A percentile compares a stretch with the other conserved stretches of the same genome.
phyloP scores from a whole-genome alignment of 768 basidiomycete genomes.

The Phaeotremella fagi region DNA sequence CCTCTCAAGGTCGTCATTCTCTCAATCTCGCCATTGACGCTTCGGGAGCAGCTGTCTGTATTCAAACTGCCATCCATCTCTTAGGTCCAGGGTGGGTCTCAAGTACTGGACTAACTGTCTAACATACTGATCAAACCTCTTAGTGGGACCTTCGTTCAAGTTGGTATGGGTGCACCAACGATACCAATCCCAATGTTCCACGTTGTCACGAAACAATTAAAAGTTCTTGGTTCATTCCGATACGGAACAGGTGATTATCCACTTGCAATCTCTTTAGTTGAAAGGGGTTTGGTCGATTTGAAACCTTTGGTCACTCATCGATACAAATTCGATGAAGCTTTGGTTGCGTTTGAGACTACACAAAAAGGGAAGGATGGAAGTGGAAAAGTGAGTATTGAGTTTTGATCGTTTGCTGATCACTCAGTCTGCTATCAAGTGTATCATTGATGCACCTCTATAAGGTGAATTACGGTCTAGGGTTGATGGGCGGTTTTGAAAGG shows the following conservation, averaged over 20 bases:
- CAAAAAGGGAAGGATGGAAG: slow-evolving; percentile 71
- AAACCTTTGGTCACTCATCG: slow-evolving; percentile 85
- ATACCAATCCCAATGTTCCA: slow-evolving; percentile 65
- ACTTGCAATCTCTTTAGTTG: slow-evolving; percentile 74
- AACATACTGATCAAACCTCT: not conserved
- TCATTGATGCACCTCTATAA: not conserved
- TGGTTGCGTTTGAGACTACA: slow-evolving; percentile 73
- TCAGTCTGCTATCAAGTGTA: slow-evolving; percentile 2
- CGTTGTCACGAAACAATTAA: slow-evolving; percentile 73
- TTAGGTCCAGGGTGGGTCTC: slow-evolving; percentile 57
- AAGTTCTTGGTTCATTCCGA: slow-evolving; percentile 81
- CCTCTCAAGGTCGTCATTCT: slow-evolving; percentile 63
- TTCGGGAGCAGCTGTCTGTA: slow-evolving; percentile 84
- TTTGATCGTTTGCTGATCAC: not conserved
- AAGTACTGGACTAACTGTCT: not conserved
- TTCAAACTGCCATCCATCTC: slow-evolving; percentile 73
- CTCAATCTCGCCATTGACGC: slow-evolving; percentile 87
- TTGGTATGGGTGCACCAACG: slow-evolving; percentile 77
- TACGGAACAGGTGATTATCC: slow-evolving; percentile 45
- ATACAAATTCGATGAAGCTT: slow-evolving; percentile 70
- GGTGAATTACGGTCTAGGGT: not conserved
- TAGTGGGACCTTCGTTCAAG: slow-evolving; percentile 52
- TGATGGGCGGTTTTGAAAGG: not conserved
- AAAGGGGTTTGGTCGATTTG: slow-evolving; percentile 74
- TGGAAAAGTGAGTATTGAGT: slow-evolving; percentile 55